Evolutionary conservation across 768 basidiomycete species (phyloP).

Genomic region (Lentinula sp.): DNA sequence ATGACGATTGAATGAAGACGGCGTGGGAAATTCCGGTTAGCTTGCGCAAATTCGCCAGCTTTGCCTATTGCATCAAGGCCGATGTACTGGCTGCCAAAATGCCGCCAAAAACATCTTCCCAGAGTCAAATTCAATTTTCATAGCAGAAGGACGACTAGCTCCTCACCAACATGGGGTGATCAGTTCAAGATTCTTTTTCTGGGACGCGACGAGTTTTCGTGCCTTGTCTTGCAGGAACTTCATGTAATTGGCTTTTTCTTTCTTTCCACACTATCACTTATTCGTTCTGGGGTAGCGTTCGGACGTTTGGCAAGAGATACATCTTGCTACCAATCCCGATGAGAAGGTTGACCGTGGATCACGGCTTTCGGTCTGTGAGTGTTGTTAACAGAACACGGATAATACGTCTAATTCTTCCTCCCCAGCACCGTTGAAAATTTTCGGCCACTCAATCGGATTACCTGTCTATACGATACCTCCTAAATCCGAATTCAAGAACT

Average conservation of each 20-base stretch:
- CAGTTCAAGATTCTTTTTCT: constrained; percentile 78
- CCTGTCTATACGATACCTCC: constrained; percentile 58
- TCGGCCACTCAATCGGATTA: constrained; percentile 48
- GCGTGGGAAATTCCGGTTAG: background rate
- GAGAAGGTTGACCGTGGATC: constrained; percentile 56
- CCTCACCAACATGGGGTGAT: constrained; percentile 8
- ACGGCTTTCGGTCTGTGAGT: constrained; percentile 50
- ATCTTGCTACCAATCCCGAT: constrained; percentile 71
- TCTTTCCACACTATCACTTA: constrained; percentile 3
- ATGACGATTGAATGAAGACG: background rate
- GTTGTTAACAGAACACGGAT: background rate
- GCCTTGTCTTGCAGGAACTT: constrained; percentile 60
- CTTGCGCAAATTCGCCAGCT: background rate
- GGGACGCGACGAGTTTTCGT: constrained; percentile 88
- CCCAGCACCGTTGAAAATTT: constrained; percentile 63
- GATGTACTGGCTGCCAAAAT: background rate
- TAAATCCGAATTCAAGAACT: constrained; percentile 54
- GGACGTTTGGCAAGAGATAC: constrained; percentile 76
- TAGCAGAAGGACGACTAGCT: background rate
- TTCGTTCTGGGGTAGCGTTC: constrained; percentile 3
- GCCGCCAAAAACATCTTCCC: background rate
- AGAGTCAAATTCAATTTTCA: background rate
- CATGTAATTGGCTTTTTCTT: constrained; percentile 34
- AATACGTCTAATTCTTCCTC: constrained; percentile 6
- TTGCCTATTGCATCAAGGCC: background rate